phyloP scores from a whole-genome alignment of 257 asterid species.

The Lavandula angustifolia region DNA sequence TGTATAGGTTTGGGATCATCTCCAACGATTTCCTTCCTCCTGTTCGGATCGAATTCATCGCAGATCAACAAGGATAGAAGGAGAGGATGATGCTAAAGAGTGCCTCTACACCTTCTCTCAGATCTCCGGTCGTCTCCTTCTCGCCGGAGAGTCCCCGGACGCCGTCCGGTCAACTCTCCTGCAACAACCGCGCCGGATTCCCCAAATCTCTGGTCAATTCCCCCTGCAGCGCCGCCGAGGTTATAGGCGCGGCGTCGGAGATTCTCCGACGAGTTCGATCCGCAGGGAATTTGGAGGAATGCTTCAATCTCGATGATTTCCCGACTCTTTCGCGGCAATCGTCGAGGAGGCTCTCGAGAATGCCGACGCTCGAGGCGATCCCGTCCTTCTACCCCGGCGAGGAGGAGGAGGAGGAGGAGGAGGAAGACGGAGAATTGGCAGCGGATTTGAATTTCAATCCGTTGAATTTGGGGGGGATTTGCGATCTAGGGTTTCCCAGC shows the following conservation, averaged over 20 bases:
- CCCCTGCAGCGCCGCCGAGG: slow-evolving; percentile 43
- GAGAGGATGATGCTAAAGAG: slow-evolving; percentile 64
- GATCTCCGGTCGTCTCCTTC: slow-evolving; percentile 53
- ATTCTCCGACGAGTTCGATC: slow-evolving; percentile 65
- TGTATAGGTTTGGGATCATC: not conserved
- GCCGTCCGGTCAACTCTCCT: slow-evolving; percentile 42
- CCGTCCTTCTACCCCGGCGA: slow-evolving; percentile 43
- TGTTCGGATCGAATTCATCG: too few relatives aligned
- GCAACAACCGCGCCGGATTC: slow-evolving; percentile 29
- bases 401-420: slow-evolving; percentile 46
- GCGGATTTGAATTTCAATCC: slow-evolving; percentile 7
- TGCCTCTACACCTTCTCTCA: slow-evolving; percentile 78
- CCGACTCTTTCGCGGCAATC: slow-evolving; percentile 30
- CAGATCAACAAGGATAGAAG: not conserved
- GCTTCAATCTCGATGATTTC: slow-evolving; percentile 39
- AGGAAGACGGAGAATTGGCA: slow-evolving; percentile 25
- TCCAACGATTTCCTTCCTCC: not conserved
- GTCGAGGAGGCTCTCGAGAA: slow-evolving; percentile 34
- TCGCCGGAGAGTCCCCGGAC: slow-evolving; percentile 54
- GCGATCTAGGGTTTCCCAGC: slow-evolving; percentile 33
- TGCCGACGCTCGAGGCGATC: slow-evolving; percentile 50
- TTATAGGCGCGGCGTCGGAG: too few relatives aligned
- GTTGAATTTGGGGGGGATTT: slow-evolving; percentile 23
- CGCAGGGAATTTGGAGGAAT: slow-evolving; percentile 63
- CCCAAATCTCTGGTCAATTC: slow-evolving; percentile 39